A percentile compares a stretch with the other conserved stretches of the same genome.
Conservation (phyloP, 2,329 filamentous ascomycete species). For the Aaosphaeria pasadenensis region DNA sequence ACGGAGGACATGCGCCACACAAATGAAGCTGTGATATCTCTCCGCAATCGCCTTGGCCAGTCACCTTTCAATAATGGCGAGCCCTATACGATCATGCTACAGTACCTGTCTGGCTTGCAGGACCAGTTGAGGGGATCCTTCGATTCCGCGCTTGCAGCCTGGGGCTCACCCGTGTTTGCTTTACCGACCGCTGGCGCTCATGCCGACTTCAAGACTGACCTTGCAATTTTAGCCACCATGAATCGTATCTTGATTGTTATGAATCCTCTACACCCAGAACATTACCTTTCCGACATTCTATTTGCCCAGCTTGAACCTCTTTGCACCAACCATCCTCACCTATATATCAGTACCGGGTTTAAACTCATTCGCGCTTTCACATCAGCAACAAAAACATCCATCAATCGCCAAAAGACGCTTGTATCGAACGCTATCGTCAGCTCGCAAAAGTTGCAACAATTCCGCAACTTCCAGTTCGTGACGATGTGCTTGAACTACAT, state of each 20-base stretch:
- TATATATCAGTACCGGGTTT: conserved; percentile 74
- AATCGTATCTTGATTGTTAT: conserved; percentile 50
- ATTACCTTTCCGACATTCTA: conserved; percentile 54
- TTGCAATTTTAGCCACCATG: conserved; percentile 47
- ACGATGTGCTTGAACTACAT: conserved; percentile 82
- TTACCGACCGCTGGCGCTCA: conserved; percentile 37
- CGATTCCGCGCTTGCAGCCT: conserved; percentile 64
- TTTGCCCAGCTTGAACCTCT: conserved; percentile 65
- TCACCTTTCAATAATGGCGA: conserved; percentile 39
- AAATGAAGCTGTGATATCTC: conserved; percentile 15
- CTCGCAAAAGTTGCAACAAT: conserved; percentile 68
- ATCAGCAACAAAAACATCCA: conserved; percentile 56
- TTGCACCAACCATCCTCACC: conserved; percentile 67
- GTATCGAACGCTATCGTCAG: conserved; percentile 73
- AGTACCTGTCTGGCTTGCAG: conserved; percentile 74
- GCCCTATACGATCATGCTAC: conserved; percentile 52
- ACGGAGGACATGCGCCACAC: conserved; percentile 64
- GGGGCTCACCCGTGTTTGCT: conserved; percentile 59
- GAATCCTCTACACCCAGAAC: conserved; percentile 42
- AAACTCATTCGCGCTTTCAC: conserved; percentile 68
- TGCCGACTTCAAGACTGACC: conserved; percentile 33
- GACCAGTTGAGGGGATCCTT: conserved; percentile 75
- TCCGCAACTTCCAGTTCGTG: conserved; percentile 75
- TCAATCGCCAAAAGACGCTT: conserved; percentile 75
- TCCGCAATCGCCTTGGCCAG: conserved; percentile 34